Conservation (phyloP, 768 basidiomycete species). For the Fistulinella prunicolor region DNA sequence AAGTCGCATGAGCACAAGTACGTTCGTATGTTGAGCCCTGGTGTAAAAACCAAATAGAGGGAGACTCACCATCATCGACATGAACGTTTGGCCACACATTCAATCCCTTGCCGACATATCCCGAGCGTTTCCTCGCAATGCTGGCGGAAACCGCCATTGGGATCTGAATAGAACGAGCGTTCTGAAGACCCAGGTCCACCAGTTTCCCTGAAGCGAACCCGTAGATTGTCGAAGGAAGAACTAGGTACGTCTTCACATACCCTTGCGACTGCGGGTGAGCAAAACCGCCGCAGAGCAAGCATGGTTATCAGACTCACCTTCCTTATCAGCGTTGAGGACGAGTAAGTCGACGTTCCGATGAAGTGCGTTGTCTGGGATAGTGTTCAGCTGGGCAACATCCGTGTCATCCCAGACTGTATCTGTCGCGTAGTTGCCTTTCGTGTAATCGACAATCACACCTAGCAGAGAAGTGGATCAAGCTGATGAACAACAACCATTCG, state of each 20-base stretch:
- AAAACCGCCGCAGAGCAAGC: background rate
- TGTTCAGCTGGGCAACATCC: constrained; percentile 44
- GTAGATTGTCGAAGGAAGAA: constrained; percentile 58
- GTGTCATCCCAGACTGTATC: constrained; percentile 48
- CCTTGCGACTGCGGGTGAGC: constrained; percentile 9
- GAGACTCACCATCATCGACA: constrained; percentile 40
- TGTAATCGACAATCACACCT: constrained; percentile 46
- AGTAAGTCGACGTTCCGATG: constrained; percentile 52
- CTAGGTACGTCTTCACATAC: constrained; percentile 36
- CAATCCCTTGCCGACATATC: constrained; percentile 56
- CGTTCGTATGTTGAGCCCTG: too few relatives aligned
- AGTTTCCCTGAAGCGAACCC: constrained; percentile 50
- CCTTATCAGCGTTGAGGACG: constrained; percentile 45
- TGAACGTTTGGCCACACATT: constrained; percentile 63
- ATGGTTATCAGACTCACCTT: constrained; percentile 33
- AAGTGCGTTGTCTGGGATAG: constrained; percentile 41
- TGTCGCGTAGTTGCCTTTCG: constrained; percentile 37
- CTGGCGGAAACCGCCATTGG: constrained; percentile 45
- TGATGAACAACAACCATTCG: background rate
- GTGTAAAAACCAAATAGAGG: background rate
- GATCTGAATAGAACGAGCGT: constrained; percentile 54
- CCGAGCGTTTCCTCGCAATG: constrained; percentile 50
- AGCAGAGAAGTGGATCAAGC: background rate
- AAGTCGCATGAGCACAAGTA: background rate
- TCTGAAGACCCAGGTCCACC: constrained; percentile 42